A percentile compares a stretch with the other conserved stretches of the same genome.
These are phyloP conservation scores for Lachnellula subtilissima DNA, from an alignment of 2,329 filamentous ascomycete genomes.

Conservation along the genomic window DNA sequence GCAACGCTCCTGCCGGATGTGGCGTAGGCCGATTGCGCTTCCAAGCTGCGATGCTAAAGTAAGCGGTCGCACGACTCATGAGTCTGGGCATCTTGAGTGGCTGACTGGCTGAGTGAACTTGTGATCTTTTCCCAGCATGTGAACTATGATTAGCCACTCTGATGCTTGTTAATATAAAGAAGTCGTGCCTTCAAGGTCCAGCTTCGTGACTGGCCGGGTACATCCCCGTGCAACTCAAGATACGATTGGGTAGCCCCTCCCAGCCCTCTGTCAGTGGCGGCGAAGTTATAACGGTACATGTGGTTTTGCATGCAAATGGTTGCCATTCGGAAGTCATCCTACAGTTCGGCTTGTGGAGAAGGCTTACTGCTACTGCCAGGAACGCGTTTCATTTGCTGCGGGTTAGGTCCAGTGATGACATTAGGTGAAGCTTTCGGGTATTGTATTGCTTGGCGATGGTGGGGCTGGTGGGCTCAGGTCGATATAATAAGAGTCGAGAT, in stretches of 20 bases:
- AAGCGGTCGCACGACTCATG: background rate
- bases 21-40: background rate
- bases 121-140: background rate
- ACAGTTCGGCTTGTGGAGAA: background rate
- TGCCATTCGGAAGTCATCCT: constrained; percentile 1
- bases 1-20: background rate
- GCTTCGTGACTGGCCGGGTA: too few relatives aligned
- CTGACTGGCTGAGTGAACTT: background rate
- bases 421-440: background rate
- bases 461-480: background rate
- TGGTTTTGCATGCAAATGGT: background rate
- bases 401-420: background rate
- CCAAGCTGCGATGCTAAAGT: background rate
- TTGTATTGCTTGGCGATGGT: background rate
- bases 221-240: too few relatives aligned
- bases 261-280: background rate
- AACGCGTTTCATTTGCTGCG: background rate
- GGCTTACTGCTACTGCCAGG: background rate
- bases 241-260: background rate
- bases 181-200: background rate
- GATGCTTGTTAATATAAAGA: background rate
- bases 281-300: background rate
- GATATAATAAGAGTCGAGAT: background rate
- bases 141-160: background rate
- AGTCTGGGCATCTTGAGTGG: background rate